phyloP scores from a whole-genome alignment of 2,329 filamentous ascomycete genomes.

The Thielaviopsis populi region DNA sequence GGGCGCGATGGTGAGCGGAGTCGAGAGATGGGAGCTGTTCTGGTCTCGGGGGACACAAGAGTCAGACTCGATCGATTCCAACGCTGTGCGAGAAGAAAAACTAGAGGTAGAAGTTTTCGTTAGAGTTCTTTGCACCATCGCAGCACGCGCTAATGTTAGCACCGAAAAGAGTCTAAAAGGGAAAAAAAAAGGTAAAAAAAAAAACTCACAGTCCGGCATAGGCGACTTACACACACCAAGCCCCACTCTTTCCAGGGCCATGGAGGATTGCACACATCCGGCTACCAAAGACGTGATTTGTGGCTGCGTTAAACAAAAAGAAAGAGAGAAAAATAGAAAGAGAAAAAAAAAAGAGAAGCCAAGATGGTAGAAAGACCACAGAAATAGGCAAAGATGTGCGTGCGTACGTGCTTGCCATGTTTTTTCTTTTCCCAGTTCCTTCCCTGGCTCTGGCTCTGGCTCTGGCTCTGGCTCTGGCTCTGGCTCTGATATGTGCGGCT shows the following conservation, averaged over 20 bases:
- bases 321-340: not conserved
- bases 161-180: not conserved
- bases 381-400: not conserved
- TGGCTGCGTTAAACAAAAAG: not conserved
- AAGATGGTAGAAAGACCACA: not conserved
- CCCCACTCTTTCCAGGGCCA: not conserved
- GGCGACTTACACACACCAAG: conserved; percentile 1
- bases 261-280: not conserved
- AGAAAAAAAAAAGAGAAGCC: not conserved
- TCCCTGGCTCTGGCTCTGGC: too few species aligned
- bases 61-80: not conserved
- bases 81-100: not conserved
- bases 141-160: not conserved
- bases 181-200: not conserved
- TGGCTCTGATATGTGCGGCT: not conserved
- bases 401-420: not conserved
- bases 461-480: too few species aligned
- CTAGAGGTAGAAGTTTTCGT: not conserved
- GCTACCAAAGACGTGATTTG: not conserved
- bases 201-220: not conserved
- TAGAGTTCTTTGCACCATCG: not conserved
- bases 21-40: not conserved
- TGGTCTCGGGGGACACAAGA: too few species aligned
- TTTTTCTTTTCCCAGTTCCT: too few species aligned
- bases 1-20: not conserved